Evolutionary conservation across 176 grass and related monocot species (phyloP), one percentile per base, ranked within the genome.

Genomic region (Pontederia paniculata): DNA sequence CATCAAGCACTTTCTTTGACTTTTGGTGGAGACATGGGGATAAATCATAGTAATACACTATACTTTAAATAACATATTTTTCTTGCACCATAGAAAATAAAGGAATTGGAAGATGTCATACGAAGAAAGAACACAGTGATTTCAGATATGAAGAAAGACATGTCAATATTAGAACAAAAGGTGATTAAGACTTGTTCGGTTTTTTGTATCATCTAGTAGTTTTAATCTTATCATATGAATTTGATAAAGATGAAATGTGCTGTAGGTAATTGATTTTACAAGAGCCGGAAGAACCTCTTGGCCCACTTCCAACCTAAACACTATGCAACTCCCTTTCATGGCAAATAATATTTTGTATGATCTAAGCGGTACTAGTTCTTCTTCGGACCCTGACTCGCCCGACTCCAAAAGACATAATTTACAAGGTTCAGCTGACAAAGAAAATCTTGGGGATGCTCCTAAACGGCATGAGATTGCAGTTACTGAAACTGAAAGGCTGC

Each of bases 71-170:
- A 28, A 10, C 22, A 37, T 58, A 58, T 18, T 6, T 37, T 22
- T 54, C 37, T 23, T 78, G 66, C 45, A 43, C 51, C 54, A 67
- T 62, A 96, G 90, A 89, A 79, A 70, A 96, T 96, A 73, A 57
- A 54, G 16, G 82, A 96, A 59, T 37, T 96, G 53, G 78, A 96
- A 53, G 79, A 96, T 23, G 46, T 83, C 69, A 71, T 89, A 64
- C 80, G 54, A 78, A 83, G 82, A 60, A 96, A 96, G 65, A 96
- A 83, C 37, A 72, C 81, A 67, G 78, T 96, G 11, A 81, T 96
- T 49, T 83, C 82, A 42, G 86, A 96, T 81, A 23, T 96, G 63
- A 89, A 86, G 74, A 96, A 96, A 66, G 82, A 96, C 44, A 84
- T 83, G 73, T 41, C 44, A 70, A 28, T 72, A 73, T 48, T 96